phyloP scores from a whole-genome alignment of 495 filamentous ascomycete genomes.

The Neurospora sp. region DNA sequence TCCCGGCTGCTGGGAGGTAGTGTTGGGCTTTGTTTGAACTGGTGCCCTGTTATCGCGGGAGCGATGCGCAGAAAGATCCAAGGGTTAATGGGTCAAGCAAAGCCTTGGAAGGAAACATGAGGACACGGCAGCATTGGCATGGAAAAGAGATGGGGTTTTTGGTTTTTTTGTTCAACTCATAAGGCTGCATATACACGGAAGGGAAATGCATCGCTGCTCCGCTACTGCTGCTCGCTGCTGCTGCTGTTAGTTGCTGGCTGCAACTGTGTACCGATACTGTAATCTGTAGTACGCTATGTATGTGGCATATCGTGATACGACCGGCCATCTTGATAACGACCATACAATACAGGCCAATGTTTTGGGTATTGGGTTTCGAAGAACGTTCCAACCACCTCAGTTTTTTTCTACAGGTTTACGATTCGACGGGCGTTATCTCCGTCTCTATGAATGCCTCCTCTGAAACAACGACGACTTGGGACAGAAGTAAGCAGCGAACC shows the following conservation, averaged over 20 bases:
- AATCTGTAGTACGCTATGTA: not conserved
- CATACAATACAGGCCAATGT: not conserved
- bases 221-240: not conserved
- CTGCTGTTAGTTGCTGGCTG: not conserved
- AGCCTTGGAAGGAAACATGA: not conserved
- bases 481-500: not conserved
- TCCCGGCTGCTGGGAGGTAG: not conserved
- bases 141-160: not conserved
- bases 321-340: not conserved
- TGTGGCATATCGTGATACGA: not conserved
- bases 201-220: not conserved
- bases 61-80: not conserved
- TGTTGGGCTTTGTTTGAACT: not conserved
- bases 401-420: not conserved
- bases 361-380: not conserved
- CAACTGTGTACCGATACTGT: not conserved
- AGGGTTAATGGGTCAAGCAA: not conserved
- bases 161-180: not conserved
- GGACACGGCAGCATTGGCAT: not conserved
- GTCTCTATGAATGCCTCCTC: not conserved
- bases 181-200: not conserved
- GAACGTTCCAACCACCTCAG: not conserved
- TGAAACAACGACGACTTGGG: not conserved
- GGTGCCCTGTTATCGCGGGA: not conserved
- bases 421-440: not conserved